Base-by-base conservation (phyloP, 2,329 filamentous ascomycete genomes). In the Pseudocercospora vitis region DNA sequence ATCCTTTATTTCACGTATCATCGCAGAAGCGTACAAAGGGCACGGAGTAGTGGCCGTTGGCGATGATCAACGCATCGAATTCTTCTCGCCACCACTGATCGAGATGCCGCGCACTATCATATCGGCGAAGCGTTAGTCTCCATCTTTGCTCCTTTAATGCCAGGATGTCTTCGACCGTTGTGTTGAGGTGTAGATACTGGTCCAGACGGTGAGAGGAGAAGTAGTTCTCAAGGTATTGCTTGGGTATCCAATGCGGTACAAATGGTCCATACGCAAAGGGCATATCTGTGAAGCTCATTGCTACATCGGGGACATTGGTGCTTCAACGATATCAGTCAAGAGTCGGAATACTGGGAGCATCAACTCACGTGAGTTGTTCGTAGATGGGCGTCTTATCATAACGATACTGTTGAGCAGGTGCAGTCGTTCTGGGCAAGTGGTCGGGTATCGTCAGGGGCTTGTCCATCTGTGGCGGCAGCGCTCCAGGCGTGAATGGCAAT, bases 231-330 rank as follows among this genome's bases (percentile, higher is more conserved):
- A 84, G 73, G 51, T 82, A 83, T 58, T 82, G 79, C 2, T 76
- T 74, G 0, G 81, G 76, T 0, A 83, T 67, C 55, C 78, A 73
- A 59, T 83, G 80, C 0, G 80, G 80, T 9, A 75, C 76, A 59
- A 82, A 83, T 0, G 80, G 79, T 0, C 79, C 80, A 52, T 82
- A 81, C 0, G 80, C 69, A 57, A 83, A 82, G 0, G 71, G 71
- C 1, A 68, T 42, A 53, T 82, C 80, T 0, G 79, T 81, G 58
- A 82, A 81, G 3, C 71, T 74, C 80, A 82, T 82, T 18, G 78
- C 79, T 28, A 81, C 76, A 32, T 78, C 75, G 0, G 80, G 80
- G 0, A 83, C 79, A 45, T 83, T 83, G 1, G 81, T 83, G 1
- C 52, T 55, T 18, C 7, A 8, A 16, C 3, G 2, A 5, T 9